phyloP scores from a whole-genome alignment of 345 rosid species.

The Populus pruinosa region DNA sequence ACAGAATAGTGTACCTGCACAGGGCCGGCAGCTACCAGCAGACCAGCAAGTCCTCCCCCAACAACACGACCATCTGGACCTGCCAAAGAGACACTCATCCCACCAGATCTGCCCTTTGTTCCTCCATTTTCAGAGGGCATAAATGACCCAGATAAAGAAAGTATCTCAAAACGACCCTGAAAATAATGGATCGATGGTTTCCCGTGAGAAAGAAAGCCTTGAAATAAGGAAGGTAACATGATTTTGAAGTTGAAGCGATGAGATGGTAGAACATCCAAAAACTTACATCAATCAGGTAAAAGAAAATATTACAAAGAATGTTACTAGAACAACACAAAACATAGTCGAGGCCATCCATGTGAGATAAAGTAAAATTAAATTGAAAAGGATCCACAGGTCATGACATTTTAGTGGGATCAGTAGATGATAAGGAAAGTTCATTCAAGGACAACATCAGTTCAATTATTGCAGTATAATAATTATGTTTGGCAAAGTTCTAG shows the following conservation, averaged over 20 bases:
- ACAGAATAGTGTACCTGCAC: constrained; percentile 58
- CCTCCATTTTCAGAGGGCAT: constrained; percentile 69
- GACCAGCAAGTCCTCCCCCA: constrained; percentile 91
- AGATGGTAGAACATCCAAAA: not conserved
- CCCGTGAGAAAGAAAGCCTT: not conserved
- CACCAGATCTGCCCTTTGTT: constrained; percentile 84
- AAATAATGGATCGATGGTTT: not conserved
- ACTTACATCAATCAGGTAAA: not conserved
- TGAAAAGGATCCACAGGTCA: not conserved
- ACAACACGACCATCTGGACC: constrained; percentile 90
- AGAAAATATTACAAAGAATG: not conserved
- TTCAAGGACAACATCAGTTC: not conserved
- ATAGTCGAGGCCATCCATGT: not conserved
- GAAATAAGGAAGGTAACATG: not conserved
- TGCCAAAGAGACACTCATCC: constrained; percentile 93
- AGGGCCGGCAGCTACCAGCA: constrained; percentile 86
- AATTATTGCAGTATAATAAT: not conserved
- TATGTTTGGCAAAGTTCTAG: not conserved
- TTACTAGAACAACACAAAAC: not conserved
- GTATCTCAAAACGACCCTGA: constrained; percentile 96
- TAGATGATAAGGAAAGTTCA: not conserved
- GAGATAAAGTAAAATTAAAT: not conserved
- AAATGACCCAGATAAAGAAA: constrained; percentile 86
- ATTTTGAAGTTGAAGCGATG: not conserved
- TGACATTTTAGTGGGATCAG: not conserved